A percentile compares a stretch with the other conserved stretches of the same genome.
phyloP scores from a whole-genome alignment of 805 yeast species.

The Candida sonorensis region DNA sequence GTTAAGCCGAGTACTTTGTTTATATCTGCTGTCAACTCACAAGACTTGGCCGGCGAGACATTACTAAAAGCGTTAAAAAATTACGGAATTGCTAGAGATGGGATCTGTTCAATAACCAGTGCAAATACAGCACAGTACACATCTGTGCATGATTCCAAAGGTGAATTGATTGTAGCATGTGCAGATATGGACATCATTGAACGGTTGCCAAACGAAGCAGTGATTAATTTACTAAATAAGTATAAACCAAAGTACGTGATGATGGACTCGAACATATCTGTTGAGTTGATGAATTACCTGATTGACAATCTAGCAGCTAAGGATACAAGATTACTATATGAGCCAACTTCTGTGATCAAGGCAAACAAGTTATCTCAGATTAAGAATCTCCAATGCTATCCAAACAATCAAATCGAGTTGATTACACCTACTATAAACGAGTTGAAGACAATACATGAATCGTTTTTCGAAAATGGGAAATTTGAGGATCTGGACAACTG shows the following conservation, averaged over 20 bases:
- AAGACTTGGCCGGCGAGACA: conserved; percentile 46
- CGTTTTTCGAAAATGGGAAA: conserved; percentile 34
- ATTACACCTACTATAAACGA: conserved; percentile 69
- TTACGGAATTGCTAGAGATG: conserved; percentile 29
- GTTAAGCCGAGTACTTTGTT: conserved; percentile 30
- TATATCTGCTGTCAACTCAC: conserved; percentile 49
- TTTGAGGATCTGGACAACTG: conserved; percentile 54
- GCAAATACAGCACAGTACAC: conserved; percentile 62
- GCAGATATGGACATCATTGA: conserved; percentile 81
- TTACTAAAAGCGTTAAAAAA: conserved; percentile 27
- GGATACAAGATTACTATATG: conserved; percentile 41
- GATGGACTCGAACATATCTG: conserved; percentile 63
- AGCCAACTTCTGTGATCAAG: conserved; percentile 73
- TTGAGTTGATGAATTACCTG: conserved; percentile 32
- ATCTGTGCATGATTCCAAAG: conserved; percentile 54
- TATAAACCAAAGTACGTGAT: conserved; percentile 45
- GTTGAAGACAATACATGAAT: conserved; percentile 44
- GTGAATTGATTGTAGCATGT: conserved; percentile 66
- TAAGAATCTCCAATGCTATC: conserved; percentile 36
- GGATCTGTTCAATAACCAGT: conserved; percentile 26
- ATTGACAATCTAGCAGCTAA: conserved; percentile 13
- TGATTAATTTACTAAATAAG: conserved; percentile 32
- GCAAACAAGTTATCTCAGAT: conserved; percentile 39
- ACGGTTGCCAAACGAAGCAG: conserved; percentile 35
- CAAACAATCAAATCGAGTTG: conserved; percentile 38